Percentiles rank a stretch among this genome's conserved stretches.
Evolutionary conservation across 2,329 filamentous ascomycete genomes (phyloP).

Genomic region (Nigrospora osmanthi): DNA sequence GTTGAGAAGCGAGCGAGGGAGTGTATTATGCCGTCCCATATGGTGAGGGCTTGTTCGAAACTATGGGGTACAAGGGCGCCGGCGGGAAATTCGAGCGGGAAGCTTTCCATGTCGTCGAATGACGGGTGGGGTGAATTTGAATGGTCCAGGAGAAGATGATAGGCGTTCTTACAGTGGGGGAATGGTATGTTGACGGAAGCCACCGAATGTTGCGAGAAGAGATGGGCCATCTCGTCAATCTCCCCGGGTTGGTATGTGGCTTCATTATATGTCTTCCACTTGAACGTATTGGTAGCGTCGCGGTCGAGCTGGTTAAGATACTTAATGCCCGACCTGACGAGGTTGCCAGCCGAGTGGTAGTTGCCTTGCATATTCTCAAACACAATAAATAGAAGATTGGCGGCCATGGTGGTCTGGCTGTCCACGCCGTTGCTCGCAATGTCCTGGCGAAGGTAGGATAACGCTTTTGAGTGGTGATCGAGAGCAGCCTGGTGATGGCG

Average conservation of each 20-base stretch:
- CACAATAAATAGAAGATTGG: conserved; percentile 18
- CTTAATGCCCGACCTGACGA: conserved; percentile 17
- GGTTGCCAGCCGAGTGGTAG: conserved; percentile 16
- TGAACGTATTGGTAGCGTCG: conserved; percentile 1
- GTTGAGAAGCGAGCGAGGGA: conserved; percentile 13
- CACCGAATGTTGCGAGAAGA: conserved; percentile 15
- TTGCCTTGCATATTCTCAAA: conserved; percentile 21
- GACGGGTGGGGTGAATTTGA: too few species aligned
- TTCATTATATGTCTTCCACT: background rate
- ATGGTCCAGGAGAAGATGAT: conserved; percentile 14
- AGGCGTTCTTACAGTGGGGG: conserved; percentile 15
- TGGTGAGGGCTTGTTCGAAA: conserved; percentile 9
- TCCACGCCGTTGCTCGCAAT: conserved; percentile 12
- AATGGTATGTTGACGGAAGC: conserved; percentile 13
- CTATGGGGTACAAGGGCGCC: conserved; percentile 8
- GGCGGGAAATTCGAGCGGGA: background rate
- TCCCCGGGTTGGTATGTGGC: conserved; percentile 7
- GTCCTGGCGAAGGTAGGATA: conserved; percentile 12
- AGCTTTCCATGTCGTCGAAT: conserved; percentile 5
- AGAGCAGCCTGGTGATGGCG: conserved; percentile 16
- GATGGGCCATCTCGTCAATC: conserved; percentile 16
- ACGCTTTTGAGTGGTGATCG: conserved; percentile 16
- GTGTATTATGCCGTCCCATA: conserved; percentile 13
- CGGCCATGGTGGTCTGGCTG: conserved; percentile 13
- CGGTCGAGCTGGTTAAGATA: conserved; percentile 12